These are phyloP conservation scores for Paraphaeosphaeria sporulosa DNA, from an alignment of 2,329 filamentous ascomycete genomes.

Conservation along the genomic window DNA sequence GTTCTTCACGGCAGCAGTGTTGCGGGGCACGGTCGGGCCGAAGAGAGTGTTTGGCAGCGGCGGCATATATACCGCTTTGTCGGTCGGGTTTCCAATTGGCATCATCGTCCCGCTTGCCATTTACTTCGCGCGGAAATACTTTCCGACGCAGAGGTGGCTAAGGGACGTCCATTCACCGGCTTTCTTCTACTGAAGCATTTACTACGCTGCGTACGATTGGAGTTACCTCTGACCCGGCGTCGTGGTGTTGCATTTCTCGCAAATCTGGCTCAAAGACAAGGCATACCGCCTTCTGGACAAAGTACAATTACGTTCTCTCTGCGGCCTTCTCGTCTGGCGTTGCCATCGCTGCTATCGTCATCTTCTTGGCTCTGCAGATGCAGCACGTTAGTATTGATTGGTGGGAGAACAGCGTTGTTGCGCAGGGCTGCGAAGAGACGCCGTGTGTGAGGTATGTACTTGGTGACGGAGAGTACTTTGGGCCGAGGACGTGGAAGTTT, in stretches of 20 bases:
- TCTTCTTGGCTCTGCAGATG: slow-evolving; percentile 62
- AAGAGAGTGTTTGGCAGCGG: slow-evolving; percentile 58
- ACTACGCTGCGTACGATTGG: slow-evolving; percentile 54
- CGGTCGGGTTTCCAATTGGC: slow-evolving; percentile 62
- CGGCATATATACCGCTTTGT: slow-evolving; percentile 58
- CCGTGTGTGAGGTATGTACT: neutral
- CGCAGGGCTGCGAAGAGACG: slow-evolving; percentile 4
- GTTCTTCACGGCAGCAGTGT: slow-evolving; percentile 64
- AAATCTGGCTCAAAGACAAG: slow-evolving; percentile 55
- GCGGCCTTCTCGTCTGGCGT: slow-evolving; percentile 61
- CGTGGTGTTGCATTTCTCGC: slow-evolving; percentile 41
- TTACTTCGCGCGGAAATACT: slow-evolving; percentile 54
- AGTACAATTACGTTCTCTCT: slow-evolving; percentile 64
- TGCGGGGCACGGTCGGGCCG: slow-evolving; percentile 64
- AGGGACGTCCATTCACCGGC: slow-evolving; percentile 40
- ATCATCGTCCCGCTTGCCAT: slow-evolving; percentile 55
- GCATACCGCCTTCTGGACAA: slow-evolving; percentile 60
- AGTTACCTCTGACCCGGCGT: slow-evolving; percentile 59
- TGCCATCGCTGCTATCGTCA: slow-evolving; percentile 60
- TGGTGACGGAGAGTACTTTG: neutral
- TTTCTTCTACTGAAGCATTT: slow-evolving; percentile 15
- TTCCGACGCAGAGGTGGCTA: slow-evolving; percentile 39
- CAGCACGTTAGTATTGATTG: slow-evolving; percentile 51
- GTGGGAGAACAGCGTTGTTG: slow-evolving; percentile 38
- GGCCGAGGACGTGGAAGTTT: neutral